Percentiles rank a stretch among this genome's conserved stretches.
Evolutionary conservation across 495 filamentous ascomycete genomes (phyloP).

Genomic region (Bombardia bombarda): DNA sequence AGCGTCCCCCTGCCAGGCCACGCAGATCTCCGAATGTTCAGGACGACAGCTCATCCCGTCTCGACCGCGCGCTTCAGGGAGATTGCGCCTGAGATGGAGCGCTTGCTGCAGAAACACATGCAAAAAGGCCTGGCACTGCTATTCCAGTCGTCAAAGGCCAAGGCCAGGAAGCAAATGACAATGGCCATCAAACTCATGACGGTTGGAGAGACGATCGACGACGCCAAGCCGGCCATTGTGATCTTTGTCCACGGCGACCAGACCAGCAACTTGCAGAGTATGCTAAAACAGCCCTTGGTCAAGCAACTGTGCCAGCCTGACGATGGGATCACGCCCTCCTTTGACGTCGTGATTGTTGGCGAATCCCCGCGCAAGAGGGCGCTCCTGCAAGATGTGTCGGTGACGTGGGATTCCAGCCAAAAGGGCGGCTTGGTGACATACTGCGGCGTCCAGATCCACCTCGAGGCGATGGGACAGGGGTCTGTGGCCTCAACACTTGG

Average conservation of each 20-base stretch:
- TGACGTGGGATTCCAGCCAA: constrained; percentile 4
- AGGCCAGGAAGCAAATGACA: not conserved
- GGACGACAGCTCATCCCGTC: not conserved
- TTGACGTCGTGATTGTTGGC: constrained; percentile 7
- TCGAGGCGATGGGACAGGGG: not conserved
- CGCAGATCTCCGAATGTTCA: constrained; percentile 1
- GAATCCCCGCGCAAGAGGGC: constrained; percentile 4
- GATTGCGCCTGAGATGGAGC: constrained; percentile 1
- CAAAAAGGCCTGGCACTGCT: not conserved
- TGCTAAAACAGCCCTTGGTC: not conserved
- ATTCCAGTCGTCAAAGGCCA: not conserved
- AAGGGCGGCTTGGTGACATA: constrained; percentile 1
- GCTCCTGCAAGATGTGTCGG: not conserved
- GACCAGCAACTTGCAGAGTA: not conserved
- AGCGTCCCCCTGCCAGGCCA: constrained; percentile 1
- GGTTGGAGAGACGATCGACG: not conserved
- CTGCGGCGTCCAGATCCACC: constrained; percentile 5
- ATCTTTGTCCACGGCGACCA: constrained; percentile 4
- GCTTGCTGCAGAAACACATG: constrained; percentile 5
- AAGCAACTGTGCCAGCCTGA: constrained; percentile 9
- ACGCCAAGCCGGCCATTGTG: constrained; percentile 3
- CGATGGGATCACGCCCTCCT: constrained; percentile 5
- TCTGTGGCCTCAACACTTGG: constrained; percentile 8
- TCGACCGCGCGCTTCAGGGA: not conserved
- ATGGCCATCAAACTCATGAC: constrained; percentile 5